Evolutionary conservation across 208 protist species (phyloP).

Genomic region (Acanthamoeba divionensis): DNA sequence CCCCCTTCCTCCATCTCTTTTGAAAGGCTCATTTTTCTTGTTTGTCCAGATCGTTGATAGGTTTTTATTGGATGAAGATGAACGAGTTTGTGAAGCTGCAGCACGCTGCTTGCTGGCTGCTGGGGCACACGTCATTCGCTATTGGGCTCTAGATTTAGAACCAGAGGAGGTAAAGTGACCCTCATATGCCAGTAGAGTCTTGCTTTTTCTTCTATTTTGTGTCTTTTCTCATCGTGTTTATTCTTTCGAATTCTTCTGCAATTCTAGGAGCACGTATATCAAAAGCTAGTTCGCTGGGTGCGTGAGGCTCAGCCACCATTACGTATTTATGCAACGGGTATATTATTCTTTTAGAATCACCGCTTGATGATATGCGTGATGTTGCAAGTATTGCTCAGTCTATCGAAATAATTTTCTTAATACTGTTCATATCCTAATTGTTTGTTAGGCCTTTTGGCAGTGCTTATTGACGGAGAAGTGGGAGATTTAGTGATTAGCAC

Average conservation of each 20-base stretch:
- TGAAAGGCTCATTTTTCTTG: not conserved
- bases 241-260: too few relatives aligned
- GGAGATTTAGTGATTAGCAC: constrained; percentile 25
- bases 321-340: constrained; percentile 29
- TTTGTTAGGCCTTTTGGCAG: not conserved
- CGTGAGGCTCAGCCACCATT: not conserved
- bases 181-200: too few relatives aligned
- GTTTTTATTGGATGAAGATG: not conserved
- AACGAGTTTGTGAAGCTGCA: not conserved
- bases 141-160: constrained; percentile 18
- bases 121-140: not conserved
- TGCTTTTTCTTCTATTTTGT: too few relatives aligned
- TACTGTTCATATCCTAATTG: not conserved
- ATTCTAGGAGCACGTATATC: constrained; percentile 12
- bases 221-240: too few relatives aligned
- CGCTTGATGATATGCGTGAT: too few relatives aligned
- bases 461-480: constrained; percentile 18
- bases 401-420: too few relatives aligned
- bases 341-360: not conserved
- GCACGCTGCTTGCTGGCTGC: constrained; percentile 1
- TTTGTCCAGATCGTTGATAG: not conserved
- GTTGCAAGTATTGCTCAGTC: too few relatives aligned
- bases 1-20: not conserved
- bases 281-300: not conserved
- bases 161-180: constrained; percentile 39